Evolutionary conservation across 2,329 filamentous ascomycete species (phyloP).

Genomic region (Macrophomina pseudophaseolina): DNA sequence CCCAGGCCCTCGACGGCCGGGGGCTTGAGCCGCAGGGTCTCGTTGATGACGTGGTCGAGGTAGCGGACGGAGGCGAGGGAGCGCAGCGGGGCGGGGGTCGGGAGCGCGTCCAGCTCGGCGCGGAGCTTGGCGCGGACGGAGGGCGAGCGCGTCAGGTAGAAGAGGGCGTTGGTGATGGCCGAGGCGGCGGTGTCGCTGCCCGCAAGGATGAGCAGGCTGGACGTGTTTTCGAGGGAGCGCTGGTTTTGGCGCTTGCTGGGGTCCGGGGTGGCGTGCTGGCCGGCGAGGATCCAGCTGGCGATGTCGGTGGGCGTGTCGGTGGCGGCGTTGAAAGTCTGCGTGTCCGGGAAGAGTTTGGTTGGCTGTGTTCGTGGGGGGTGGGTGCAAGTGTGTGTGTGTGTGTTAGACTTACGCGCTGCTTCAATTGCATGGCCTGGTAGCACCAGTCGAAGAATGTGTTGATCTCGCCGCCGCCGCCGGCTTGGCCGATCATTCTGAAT

Average conservation of each 20-base stretch:
- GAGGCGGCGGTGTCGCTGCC: slow-evolving; percentile 28
- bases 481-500: slow-evolving; percentile 35
- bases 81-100: slow-evolving; percentile 29
- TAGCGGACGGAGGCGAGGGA: slow-evolving; percentile 33
- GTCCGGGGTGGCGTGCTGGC: slow-evolving; percentile 45
- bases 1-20: slow-evolving; percentile 41
- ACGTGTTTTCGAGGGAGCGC: slow-evolving; percentile 39
- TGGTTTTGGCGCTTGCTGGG: slow-evolving; percentile 35
- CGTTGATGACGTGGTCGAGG: slow-evolving; percentile 50
- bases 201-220: slow-evolving; percentile 41
- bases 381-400: no score
- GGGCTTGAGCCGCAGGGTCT: slow-evolving; percentile 50
- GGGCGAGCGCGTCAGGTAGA: slow-evolving; percentile 32
- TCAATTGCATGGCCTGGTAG: slow-evolving; percentile 2
- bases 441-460: slow-evolving; percentile 7
- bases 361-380: not conserved
- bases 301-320: slow-evolving; percentile 40
- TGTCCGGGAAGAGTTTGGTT: not conserved
- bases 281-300: slow-evolving; percentile 34
- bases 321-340: not conserved
- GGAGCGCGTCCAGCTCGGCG: slow-evolving; percentile 29
- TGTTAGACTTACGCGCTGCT: not conserved
- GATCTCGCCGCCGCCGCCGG: slow-evolving; percentile 1
- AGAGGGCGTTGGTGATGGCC: slow-evolving; percentile 3
- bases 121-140: slow-evolving; percentile 21